Evolutionary conservation across 257 asterid genomes (phyloP).

Genomic region (Penstemon eatonii): DNA sequence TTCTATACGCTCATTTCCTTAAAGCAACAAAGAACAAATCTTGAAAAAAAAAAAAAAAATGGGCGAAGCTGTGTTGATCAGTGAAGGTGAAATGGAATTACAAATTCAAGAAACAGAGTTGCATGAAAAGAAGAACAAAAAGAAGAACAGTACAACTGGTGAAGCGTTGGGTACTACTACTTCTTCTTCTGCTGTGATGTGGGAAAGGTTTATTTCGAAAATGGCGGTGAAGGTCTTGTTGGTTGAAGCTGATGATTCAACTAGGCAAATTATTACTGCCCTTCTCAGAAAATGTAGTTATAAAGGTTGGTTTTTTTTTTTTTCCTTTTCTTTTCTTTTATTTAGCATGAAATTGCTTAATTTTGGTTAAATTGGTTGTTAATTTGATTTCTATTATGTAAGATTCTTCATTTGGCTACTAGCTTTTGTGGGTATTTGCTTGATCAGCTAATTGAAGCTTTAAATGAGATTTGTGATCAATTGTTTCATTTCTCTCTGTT

Average conservation of each 20-base stretch:
- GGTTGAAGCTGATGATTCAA: slow-evolving; percentile 95
- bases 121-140: slow-evolving; percentile 18
- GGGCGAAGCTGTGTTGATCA: slow-evolving; percentile 68
- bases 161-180: slow-evolving; percentile 25
- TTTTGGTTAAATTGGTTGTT: no score
- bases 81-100: slow-evolving; percentile 45
- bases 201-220: slow-evolving; percentile 86
- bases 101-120: slow-evolving; percentile 35
- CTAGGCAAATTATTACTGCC: slow-evolving; percentile 89
- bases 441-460: no score
- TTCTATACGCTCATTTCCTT: slow-evolving; percentile 10
- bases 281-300: slow-evolving; percentile 96
- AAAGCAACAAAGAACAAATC: slow-evolving; percentile 5
- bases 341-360: no score
- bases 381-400: no score
- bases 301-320: slow-evolving; percentile 56
- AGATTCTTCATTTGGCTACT: no score
- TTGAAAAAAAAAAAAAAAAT: slow-evolving; percentile 29
- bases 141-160: slow-evolving; percentile 7
- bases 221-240: slow-evolving; percentile 76
- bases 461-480: no score
- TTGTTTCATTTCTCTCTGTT: no score
- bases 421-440: no score
- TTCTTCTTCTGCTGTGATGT: slow-evolving; percentile 42
- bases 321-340: not conserved